Conservation (phyloP, 2,329 filamentous ascomycete genomes). For the Calonectria pteridis region DNA sequence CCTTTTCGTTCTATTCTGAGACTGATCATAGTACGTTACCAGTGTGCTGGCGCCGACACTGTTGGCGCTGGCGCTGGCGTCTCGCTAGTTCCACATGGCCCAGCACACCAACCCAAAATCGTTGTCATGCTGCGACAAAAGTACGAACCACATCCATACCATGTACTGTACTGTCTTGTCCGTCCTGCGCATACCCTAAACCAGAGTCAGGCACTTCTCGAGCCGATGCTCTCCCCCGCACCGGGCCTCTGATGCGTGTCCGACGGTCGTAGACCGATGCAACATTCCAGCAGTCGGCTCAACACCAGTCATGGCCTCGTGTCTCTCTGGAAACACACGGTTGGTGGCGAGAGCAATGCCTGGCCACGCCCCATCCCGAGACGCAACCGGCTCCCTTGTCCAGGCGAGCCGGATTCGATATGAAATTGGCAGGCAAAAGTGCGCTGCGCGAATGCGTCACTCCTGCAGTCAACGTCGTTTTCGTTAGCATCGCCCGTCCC, state of each 20-base stretch:
- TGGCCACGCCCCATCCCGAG: conserved; percentile 14
- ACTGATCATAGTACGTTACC: background rate
- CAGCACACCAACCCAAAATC: conserved; percentile 3
- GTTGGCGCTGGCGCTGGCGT: background rate
- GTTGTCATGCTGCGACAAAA: background rate
- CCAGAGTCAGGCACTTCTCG: conserved; percentile 3
- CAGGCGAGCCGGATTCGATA: background rate
- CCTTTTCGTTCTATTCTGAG: conserved; percentile 8
- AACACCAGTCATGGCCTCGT: conserved; percentile 22
- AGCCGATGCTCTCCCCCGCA: conserved; percentile 1
- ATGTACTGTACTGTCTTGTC: background rate
- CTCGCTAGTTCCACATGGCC: conserved; percentile 2
- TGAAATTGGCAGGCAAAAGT: background rate
- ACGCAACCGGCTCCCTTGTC: background rate
- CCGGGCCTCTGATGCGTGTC: background rate
- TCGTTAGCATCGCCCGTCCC: background rate
- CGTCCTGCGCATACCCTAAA: background rate
- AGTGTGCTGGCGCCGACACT: conserved; percentile 6
- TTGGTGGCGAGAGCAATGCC: conserved; percentile 19
- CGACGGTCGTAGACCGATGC: conserved; percentile 31
- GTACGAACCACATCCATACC: background rate
- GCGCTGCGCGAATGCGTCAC: conserved; percentile 12
- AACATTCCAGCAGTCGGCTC: conserved; percentile 38
- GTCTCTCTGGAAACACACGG: conserved; percentile 31
- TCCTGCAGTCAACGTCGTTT: conserved; percentile 8